Conservation (phyloP, 192 early-diverging fungal genomes). For the Coemansia sp. region DNA sequence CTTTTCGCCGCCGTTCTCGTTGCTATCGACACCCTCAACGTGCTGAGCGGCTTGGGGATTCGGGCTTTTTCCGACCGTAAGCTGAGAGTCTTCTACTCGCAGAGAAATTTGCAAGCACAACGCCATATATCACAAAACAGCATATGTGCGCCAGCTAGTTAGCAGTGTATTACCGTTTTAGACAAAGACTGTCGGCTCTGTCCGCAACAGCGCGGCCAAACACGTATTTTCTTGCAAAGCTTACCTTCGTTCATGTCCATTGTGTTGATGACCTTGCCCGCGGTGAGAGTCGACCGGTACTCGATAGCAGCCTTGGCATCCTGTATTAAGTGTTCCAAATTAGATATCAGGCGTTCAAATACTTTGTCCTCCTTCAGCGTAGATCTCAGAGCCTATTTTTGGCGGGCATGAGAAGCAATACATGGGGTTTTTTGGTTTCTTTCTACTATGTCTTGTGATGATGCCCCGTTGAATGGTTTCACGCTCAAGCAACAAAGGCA, state of each 20-base stretch:
- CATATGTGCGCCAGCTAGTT: background rate
- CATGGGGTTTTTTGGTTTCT: constrained; percentile 12
- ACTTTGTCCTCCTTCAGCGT: constrained; percentile 57
- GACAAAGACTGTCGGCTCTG: too few species aligned
- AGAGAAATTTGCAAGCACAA: background rate
- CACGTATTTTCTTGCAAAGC: background rate
- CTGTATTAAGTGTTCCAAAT: constrained; percentile 58
- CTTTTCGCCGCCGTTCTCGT: background rate
- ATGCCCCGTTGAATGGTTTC: background rate
- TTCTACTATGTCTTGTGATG: background rate
- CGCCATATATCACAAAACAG: background rate
- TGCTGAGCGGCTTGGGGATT: constrained; percentile 5
- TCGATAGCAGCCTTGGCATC: constrained; percentile 53
- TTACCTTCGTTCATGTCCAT: constrained; percentile 50
- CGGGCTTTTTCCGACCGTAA: constrained; percentile 25
- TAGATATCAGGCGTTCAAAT: constrained; percentile 59
- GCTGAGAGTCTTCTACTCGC: constrained; percentile 38
- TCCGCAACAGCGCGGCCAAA: background rate
- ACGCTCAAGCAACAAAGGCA: background rate
- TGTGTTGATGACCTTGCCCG: constrained; percentile 56
- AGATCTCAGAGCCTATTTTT: constrained; percentile 53
- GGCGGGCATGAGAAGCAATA: constrained; percentile 53
- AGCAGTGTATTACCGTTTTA: background rate
- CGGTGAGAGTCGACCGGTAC: constrained; percentile 51
- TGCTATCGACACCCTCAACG: constrained; percentile 1